These are phyloP conservation scores for Agroathelia rolfsii DNA, from an alignment of 1,284 basidiomycete species.

Conservation along the genomic window DNA sequence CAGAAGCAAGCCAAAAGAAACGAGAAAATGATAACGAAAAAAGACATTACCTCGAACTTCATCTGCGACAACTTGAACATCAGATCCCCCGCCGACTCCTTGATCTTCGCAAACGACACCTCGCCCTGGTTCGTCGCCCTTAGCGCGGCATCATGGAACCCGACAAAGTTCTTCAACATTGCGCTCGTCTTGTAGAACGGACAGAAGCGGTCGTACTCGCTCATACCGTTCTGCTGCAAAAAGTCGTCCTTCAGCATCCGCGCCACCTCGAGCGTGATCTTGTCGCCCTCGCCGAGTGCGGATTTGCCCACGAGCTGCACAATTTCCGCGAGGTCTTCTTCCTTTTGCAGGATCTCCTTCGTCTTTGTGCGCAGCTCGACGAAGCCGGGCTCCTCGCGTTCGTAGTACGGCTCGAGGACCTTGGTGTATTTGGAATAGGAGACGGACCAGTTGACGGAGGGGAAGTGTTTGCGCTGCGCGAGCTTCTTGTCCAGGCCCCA, in stretches of 20 bases:
- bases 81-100: slow-evolving; percentile 79
- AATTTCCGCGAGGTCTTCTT: slow-evolving; percentile 97
- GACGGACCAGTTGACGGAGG: slow-evolving; percentile 97
- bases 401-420: slow-evolving; percentile 91
- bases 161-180: slow-evolving; percentile 94
- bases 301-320: slow-evolving; percentile 99
- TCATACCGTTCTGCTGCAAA: slow-evolving; percentile 98
- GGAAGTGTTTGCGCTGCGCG: slow-evolving; percentile 96
- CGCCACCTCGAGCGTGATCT: slow-evolving; percentile 97
- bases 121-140: slow-evolving; percentile 81
- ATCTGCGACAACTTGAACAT: slow-evolving; percentile 97
- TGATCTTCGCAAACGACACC: slow-evolving; percentile 88
- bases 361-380: slow-evolving; percentile 85
- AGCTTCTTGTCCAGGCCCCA: slow-evolving; percentile 95
- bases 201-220: slow-evolving; percentile 94
- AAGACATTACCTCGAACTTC: slow-evolving; percentile 81
- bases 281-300: slow-evolving; percentile 94
- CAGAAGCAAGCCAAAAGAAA: slow-evolving; percentile 8
- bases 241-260: slow-evolving; percentile 98
- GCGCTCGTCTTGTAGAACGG: slow-evolving; percentile 97
- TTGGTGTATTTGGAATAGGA: slow-evolving; percentile 99
- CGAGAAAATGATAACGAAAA: slow-evolving; percentile 2
- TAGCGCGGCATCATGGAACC: slow-evolving; percentile 86
- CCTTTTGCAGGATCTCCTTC: slow-evolving; percentile 97
- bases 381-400: slow-evolving; percentile 86